Base-by-base conservation (phyloP, 2,329 filamentous ascomycete species). In the Ampelomyces quisqualis region DNA sequence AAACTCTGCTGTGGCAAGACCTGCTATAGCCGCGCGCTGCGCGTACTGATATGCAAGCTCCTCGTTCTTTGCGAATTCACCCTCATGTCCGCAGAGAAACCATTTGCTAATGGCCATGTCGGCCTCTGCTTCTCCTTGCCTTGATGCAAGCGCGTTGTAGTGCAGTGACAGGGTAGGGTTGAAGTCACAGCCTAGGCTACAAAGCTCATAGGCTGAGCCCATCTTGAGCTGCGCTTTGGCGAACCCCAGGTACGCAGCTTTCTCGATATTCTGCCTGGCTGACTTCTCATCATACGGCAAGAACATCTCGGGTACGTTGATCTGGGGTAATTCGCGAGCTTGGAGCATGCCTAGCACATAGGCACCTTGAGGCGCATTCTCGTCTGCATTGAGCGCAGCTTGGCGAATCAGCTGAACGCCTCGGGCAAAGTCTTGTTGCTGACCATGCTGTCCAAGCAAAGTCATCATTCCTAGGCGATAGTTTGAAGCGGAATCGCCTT, bases 41-140 rank as follows among this genome's bases (percentile, higher is more conserved):
- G 93, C 93, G 62, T 95, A 97, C 36, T 82, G 85, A 70, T 88
- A 98, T 5, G 93, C 91, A 34, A 97, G 73, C 64, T 91, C 86
- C 69, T 98, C 93, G 60, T 96, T 97, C 77, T 97, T 97, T 45
- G 88, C 81, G 62, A 98, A 96, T 5, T 94, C 78, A 15, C 85
- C 86, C 54, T 97, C 91, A 52, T 93, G 90, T 2, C 93, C 93
- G 60, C 95, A 97, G 19, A 98, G 77, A 64, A 97, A 98, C 93
- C 93, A 98, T 69, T 95, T 93, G 70, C 91, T 97, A 47, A 98
- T 90, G 19, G 91, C 90, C 70, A 98, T 86, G 45, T 95, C 90
- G 0, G 91, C 93, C 66, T 98, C 93, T 0, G 90, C 77, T 58
- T 97, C 90, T 13, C 90, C 91, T 70, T 97, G 93, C 51, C 87